These are phyloP conservation scores for Linaria vulgaris DNA, from an alignment of 257 asterid genomes.

Conservation along the genomic window DNA sequence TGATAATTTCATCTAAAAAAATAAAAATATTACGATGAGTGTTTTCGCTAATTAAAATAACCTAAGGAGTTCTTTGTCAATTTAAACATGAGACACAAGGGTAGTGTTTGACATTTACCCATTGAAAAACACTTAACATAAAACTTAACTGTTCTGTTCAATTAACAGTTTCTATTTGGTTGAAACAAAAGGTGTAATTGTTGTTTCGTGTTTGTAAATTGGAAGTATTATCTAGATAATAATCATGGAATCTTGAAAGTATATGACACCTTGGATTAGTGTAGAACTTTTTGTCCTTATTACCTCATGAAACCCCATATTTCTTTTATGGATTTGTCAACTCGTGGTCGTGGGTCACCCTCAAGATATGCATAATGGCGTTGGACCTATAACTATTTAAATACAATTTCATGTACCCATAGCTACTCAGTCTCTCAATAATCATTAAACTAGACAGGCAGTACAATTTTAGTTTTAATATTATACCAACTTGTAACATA, in stretches of 20 bases:
- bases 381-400: slow-evolving; percentile 5
- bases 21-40: too few species aligned
- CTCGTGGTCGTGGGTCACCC: slow-evolving; percentile 36
- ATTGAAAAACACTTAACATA: too few species aligned
- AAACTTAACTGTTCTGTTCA: too few species aligned
- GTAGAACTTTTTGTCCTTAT: slow-evolving; percentile 30
- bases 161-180: too few species aligned
- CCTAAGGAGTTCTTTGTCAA: too few species aligned
- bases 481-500: slow-evolving; percentile 25
- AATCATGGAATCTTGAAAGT: slow-evolving; percentile 10
- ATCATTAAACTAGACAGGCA: slow-evolving; percentile 12
- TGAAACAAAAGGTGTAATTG: too few species aligned
- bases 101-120: too few species aligned
- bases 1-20: too few species aligned
- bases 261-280: slow-evolving; percentile 34
- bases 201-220: too few species aligned
- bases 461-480: neutral
- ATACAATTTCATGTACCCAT: neutral
- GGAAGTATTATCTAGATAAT: slow-evolving; percentile 15
- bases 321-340: slow-evolving; percentile 36
- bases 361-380: slow-evolving; percentile 18
- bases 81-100: too few species aligned
- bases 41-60: too few species aligned
- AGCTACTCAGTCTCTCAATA: too few species aligned
- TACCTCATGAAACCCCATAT: slow-evolving; percentile 30